Evolutionary conservation across 2,329 filamentous ascomycete species (phyloP).

Genomic region (Monosporascus ibericus): DNA sequence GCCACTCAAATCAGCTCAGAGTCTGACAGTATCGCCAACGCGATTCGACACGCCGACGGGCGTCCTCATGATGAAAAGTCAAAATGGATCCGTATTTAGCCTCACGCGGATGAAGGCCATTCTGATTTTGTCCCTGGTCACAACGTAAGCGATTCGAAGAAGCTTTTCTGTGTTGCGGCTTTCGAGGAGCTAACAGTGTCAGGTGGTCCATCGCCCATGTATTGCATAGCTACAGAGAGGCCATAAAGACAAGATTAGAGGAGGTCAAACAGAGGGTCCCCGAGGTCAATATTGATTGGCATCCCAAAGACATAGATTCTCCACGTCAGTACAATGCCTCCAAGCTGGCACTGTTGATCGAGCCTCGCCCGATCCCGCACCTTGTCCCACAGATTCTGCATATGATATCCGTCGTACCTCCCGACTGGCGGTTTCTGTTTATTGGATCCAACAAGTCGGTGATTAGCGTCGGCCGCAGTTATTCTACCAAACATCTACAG

Average conservation of each 20-base stretch:
- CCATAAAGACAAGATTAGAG: conserved; percentile 33
- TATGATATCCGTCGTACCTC: conserved; percentile 46
- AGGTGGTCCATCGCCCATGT: conserved; percentile 44
- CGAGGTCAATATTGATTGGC: conserved; percentile 34
- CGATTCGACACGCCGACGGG: neutral
- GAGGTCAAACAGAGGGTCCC: conserved; percentile 33
- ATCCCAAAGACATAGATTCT: conserved; percentile 20
- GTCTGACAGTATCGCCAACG: neutral
- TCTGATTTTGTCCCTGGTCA: conserved; percentile 26
- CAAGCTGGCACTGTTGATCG: conserved; percentile 48
- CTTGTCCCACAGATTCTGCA: conserved; percentile 45
- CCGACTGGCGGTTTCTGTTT: conserved; percentile 50
- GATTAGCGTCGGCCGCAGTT: conserved; percentile 36
- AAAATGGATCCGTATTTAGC: conserved; percentile 14
- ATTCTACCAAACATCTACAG: conserved; percentile 42
- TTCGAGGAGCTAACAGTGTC: neutral
- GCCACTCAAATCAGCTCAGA: neutral
- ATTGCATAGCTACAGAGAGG: conserved; percentile 36
- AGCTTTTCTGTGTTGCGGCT: neutral
- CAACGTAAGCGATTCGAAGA: conserved; percentile 30
- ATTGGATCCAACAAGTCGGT: conserved; percentile 44
- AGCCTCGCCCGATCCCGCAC: conserved; percentile 40
- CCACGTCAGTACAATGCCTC: conserved; percentile 37
- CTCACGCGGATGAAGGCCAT: conserved; percentile 31
- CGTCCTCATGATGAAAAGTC: neutral